Evolutionary conservation across 495 filamentous ascomycete species (phyloP).

Genomic region (Podospora fimiseda): DNA sequence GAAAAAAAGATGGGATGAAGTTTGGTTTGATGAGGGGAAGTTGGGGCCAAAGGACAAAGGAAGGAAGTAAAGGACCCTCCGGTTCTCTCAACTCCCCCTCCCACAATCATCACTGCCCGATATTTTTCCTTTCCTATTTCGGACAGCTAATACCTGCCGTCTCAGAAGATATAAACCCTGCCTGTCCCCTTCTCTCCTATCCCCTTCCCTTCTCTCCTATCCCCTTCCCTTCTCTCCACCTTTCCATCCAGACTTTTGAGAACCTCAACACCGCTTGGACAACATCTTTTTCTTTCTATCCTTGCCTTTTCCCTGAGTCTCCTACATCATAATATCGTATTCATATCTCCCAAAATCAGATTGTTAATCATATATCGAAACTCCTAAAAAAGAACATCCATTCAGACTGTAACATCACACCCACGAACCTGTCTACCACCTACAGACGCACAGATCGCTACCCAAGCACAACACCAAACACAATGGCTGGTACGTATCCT

Average conservation of each 20-base stretch:
- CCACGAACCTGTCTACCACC: neutral
- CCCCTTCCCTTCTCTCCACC: neutral
- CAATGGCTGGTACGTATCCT: slow-evolving; percentile 2
- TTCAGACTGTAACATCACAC: neutral
- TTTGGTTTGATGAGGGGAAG: too few species aligned
- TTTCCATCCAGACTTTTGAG: neutral
- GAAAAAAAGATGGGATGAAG: too few species aligned
- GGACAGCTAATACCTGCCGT: neutral
- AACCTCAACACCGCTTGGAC: too few species aligned
- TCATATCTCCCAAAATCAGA: neutral
- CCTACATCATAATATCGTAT: neutral
- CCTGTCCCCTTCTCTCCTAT: neutral
- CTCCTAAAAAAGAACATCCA: too few species aligned
- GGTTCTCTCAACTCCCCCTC: too few species aligned
- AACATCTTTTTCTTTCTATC: neutral
- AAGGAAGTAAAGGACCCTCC: too few species aligned
- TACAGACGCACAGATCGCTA: neutral
- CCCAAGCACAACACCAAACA: neutral
- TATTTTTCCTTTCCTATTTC: slow-evolving; percentile 3
- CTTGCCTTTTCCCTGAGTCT: neutral
- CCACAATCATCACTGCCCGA: neutral
- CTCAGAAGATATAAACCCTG: slow-evolving; percentile 2
- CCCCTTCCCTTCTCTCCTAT: neutral
- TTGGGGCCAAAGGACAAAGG: too few species aligned
- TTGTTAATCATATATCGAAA: neutral